Conservation (phyloP, 768 basidiomycete genomes). For the Lepiota subincarnata region DNA sequence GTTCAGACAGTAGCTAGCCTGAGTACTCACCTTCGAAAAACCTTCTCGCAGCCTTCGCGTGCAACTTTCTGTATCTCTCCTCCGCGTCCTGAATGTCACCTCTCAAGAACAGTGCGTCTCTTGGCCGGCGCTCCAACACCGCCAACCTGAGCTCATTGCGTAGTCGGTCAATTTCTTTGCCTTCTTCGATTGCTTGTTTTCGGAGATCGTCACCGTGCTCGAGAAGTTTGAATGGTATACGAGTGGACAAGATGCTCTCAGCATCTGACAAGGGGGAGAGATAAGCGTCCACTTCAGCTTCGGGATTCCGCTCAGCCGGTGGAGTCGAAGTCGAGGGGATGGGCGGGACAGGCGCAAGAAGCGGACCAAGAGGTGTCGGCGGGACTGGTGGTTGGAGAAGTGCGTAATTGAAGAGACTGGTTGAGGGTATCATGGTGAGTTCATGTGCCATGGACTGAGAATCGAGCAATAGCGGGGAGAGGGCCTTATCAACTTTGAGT, state of each 20-base stretch:
- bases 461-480: conserved; percentile 18
- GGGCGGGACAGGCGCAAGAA: background rate
- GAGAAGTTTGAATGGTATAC: conserved; percentile 26
- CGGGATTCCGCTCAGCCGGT: conserved; percentile 6
- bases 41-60: conserved; percentile 42
- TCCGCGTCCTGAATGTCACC: conserved; percentile 34
- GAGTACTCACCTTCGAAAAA: conserved; percentile 37
- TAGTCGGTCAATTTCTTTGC: conserved; percentile 24
- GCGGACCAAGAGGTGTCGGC: conserved; percentile 1
- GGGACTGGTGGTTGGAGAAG: conserved; percentile 10
- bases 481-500: background rate
- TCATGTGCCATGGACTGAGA: conserved; percentile 1
- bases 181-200: conserved; percentile 36
- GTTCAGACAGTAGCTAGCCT: background rate
- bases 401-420: conserved; percentile 2
- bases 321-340: conserved; percentile 9
- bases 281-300: conserved; percentile 13
- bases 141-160: conserved; percentile 26
- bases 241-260: conserved; percentile 29
- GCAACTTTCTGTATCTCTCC: conserved; percentile 31
- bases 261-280: conserved; percentile 13
- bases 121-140: conserved; percentile 26
- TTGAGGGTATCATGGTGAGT: conserved; percentile 1
- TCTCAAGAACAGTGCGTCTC: conserved; percentile 35
- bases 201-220: conserved; percentile 34